Evolutionary conservation across 495 filamentous ascomycete genomes (phyloP), one percentile per base, ranked within the genome.

Genomic region (Peziza echinospora): DNA sequence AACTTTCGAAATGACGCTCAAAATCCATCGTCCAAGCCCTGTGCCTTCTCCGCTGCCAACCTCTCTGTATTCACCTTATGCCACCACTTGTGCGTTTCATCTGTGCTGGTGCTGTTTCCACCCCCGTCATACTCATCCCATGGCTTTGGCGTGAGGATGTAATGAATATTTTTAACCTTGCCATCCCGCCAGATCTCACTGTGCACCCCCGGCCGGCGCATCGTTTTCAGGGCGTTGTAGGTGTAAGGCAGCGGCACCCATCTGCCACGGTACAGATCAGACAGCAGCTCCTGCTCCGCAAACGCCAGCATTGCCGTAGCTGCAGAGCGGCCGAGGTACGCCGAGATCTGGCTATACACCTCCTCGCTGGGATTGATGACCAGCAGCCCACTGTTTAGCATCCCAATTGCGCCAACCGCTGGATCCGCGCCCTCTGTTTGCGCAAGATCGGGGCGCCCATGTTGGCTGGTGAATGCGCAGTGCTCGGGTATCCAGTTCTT

Each of bases 181-280:
- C 75, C 73, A 57, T 89, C 83, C 24, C 69, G 62, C 82, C 83
- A 89, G 46, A 87, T 82, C 28, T 66, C 55, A 40, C 65, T 62
- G 51, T 91, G 83, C 45, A 84, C 78, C 72, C 71, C 71, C n/a
- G n/a, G n/a, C n/a, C n/a, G n/a, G 28, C 81, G 67, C 59, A 85
- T 51, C 16, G 83, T 83, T 65, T 85, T 86, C 39, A 89, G 63
- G 40, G 79, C 83, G 61, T 91, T 91, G 61, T 87, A 89, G 21
- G 73, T 65, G 48, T 85, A 89, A 22, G 80, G 77, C 41, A 91
- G 59, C 6, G 75, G 60, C 5, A 80, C 74, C 83, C 82, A 91
- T 8, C 75, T 66, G 2, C 70, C 73, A 1, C 51, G 43, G 60
- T 81, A 87, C 0, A 77, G 49, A 51, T 80, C 76, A 1, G 69